Evolutionary conservation across 306 rosid genomes (phyloP), one percentile per base, ranked within the genome.

Genomic region (Dryas drummondii): DNA sequence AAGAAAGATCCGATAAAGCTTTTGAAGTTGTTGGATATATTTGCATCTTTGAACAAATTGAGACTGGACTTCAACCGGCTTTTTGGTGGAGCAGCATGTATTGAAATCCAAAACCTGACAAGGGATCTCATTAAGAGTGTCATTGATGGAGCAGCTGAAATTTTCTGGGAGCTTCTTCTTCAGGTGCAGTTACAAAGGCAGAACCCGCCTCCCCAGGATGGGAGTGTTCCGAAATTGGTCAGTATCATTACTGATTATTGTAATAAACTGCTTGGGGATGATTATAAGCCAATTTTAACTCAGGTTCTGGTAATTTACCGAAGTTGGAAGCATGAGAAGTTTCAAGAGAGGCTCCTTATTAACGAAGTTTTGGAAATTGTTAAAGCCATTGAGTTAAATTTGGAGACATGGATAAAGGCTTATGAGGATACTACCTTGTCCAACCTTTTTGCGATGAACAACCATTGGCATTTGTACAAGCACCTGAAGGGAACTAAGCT

Each of bases 1-100:
- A 96, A 93, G 92, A 96, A 92, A 67, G 98, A 92, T 71, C 99
- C 99, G 7, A 85, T 90, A 81, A 96, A 96, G 81, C 94, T 96
- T 66, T 75, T 96, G 74, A 96, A 92, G 86, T 72, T 96, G 86
- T 74, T 96, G 84, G 99, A 96, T 78, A 96, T 96, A 80, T 96
- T 96, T 77, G 89, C 98, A 3, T 94, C 98, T 54, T 78, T 96
- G 89, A 96, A 85, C 89, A 96, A 87, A 76, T 82, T 96, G 91
- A 90, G 99, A 73, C 77, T 87, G 65, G 99, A 96, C 74, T 96
- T 96, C 66, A 96, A 90, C 86, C 89, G 99, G 70, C 93, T 96
- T 61, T 96, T 96, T 12, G 99, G 99, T 0, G 98, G 99, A 57
- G 85, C 83, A 5, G 91, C 98, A 5, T 96, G 99, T 85, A 59